Evolutionary conservation across 2,329 filamentous ascomycete species (phyloP).

Genomic region (Diaporthe sp.): DNA sequence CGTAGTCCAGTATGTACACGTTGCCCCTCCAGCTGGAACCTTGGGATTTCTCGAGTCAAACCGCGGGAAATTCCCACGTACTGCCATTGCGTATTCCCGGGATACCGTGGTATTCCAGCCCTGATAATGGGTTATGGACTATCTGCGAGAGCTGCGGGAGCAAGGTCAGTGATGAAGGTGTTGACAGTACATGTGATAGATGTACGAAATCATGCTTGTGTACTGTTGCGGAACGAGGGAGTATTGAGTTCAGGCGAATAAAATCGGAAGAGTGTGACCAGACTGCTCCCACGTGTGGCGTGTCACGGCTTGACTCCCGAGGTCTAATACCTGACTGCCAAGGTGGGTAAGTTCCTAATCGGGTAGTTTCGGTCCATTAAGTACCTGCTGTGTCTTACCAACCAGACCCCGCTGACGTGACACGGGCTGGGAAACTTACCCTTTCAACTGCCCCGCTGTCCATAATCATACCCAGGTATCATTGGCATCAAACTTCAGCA

Average conservation of each 20-base stretch:
- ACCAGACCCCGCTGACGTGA: neutral
- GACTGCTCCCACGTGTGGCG: neutral
- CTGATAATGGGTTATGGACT: neutral
- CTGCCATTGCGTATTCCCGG: neutral
- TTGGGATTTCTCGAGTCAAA: neutral
- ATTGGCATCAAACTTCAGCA: too few relatives aligned
- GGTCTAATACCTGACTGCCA: neutral
- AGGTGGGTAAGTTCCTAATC: neutral
- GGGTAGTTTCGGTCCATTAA: constrained; percentile 8
- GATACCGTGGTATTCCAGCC: neutral
- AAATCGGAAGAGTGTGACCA: too few relatives aligned
- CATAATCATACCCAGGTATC: neutral
- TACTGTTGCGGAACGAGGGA: neutral
- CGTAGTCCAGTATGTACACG: neutral
- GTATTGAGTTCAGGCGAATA: neutral
- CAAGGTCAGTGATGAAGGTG: neutral
- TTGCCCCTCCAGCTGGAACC: neutral
- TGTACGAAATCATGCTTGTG: neutral
- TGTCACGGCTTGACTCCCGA: neutral
- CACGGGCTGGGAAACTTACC: constrained; percentile 1
- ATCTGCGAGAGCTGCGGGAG: neutral
- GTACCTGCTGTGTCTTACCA: neutral
- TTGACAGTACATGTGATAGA: neutral
- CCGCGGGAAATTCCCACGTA: neutral
- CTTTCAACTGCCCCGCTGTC: neutral